Base-by-base conservation (phyloP, 2,329 filamentous ascomycete genomes). In the Davidsoniella neocaledoniae region DNA sequence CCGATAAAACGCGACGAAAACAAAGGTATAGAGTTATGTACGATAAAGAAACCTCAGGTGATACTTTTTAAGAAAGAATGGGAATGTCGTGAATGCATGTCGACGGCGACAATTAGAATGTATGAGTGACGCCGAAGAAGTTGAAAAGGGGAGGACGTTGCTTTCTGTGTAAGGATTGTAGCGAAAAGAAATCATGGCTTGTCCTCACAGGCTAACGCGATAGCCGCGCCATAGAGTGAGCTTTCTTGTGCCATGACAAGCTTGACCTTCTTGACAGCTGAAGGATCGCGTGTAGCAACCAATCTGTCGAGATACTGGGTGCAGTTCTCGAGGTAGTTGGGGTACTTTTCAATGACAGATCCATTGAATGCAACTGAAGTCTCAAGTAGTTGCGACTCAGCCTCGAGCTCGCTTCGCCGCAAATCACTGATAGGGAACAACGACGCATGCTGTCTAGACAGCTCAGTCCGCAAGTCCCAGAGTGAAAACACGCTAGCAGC, bases 341-440 rank as follows among this genome's bases (percentile, higher is more conserved):
- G 83, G 59, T 88, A 90, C 57, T 81, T 79, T 63, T 88, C 83
- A 47, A 88, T 79, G 46, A 90, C 82, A 25, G 79, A 83, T 42
- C 84, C 84, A 59, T 86, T 87, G 63, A 81, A 88, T 3, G 81
- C 81, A n/a, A 90, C 76, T 2, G 74, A 71, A 2, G 75, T 78
- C 50, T 66, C 64, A 33, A 60, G 59, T 6, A 72, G 59, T 41
- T 66, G 62, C 2, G 65, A 66, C 54, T 77, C 76, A 14, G 64
- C 64, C 56, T 78, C 75, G 0, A 73, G 66, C 36, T 72, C 70
- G 8, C 59, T 55, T 47, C 68, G 67, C 21, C 62, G 56, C 3
- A 60, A 52, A 23, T 46, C 41, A 9, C 19, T 26, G 9, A 39
- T 40, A 2, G 39, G 21, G 17, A 43, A 49, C 0, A 73, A 66